Base-by-base conservation (phyloP, 2,329 filamentous ascomycete genomes). In the Dothideomycetidae sp. region DNA sequence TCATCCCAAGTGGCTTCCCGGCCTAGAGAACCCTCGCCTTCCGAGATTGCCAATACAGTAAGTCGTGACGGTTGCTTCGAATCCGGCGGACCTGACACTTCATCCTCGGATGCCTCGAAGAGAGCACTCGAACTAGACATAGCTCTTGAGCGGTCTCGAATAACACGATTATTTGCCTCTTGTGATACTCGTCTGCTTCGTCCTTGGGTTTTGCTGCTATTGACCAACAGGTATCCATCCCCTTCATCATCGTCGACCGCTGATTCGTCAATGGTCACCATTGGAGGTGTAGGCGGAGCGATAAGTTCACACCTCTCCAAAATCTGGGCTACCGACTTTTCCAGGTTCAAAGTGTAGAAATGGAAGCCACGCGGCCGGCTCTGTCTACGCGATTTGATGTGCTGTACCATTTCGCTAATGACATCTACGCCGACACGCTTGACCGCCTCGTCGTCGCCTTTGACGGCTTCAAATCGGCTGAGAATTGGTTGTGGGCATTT, bases 1-100 rank as follows among this genome's bases (percentile, higher is more conserved):
- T 98, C 90, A 52, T 98, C 90, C 90, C 90, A 98, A 1, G 90
- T 98, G 21, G 90, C 90, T 65, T 96, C 88, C 34, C 90, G 73
- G 9, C 88, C 90, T 5, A 94, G 67, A 3, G 81, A 71, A 15
- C 88, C 90, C 52, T 93, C 81, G 4, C 90, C 88, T 61, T 96
- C 88, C 0, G 86, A 93, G 41, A 94, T 94, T 17, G 86, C 84
- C 7, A 96, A 70, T 1, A 84, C 90, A 55, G 86, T 88, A 40
- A 79, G 78, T 36, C 86, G 73, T 21, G 52, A 54, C 3, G 39
- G 31, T 50, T 88, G 62, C 39, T 49, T 73, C 48, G 76, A 76
- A 7, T n/a, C 21, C 2, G 72, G 71, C 1, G 76, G 82, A n/a
- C 86, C 63, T 12, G 78, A 81, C 4, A 82, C 84, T 52, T 90